Base-by-base conservation (phyloP, 495 filamentous ascomycete genomes). In the Stereocaulon alpinum region DNA sequence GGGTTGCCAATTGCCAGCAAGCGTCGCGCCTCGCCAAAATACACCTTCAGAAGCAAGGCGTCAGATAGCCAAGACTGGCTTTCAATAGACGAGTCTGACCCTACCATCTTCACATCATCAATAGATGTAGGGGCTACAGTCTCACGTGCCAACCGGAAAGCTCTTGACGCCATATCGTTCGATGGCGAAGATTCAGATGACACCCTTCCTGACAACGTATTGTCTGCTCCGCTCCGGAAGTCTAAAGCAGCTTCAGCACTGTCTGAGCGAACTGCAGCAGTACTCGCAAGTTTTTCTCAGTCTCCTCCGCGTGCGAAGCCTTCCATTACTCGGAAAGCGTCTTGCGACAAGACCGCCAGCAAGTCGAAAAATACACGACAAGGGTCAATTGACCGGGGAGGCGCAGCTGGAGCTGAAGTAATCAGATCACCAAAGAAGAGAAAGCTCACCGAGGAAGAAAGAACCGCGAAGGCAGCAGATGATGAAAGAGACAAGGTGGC, bases 51-150 rank as follows among this genome's bases (percentile, higher is more conserved):
- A 32, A 18, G 34, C 22, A 42, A 50, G 40, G 37, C n/a, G 10
- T 10, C 32, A 41, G 49, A 18, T 10, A 18, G 15, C 12, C 1
- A 37, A 34, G 49, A 51, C 17, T 52, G 58, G 58, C 9, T n/a
- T 5, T 4, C 15, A 40, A 11, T 55, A n/a, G 66, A 73, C 30
- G 73, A 76, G 17, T 76, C 72, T 0, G 80, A 83, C 67, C 77
- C 80, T 2, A 78, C 82, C 59, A 58, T 77, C 6, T 78, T 80
- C 64, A 80, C 78, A 0, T 83, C 80, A 17, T 79, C 79, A 17
- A 69, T 69, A 1, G 71, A 69, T 7, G 63, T 68, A 43, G 49
- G 29, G 17, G 30, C 34, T 2, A 34, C 50, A 40, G n/a, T 32
- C 48, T 67, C 55, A n/a, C 40, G 55, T 34, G 27, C 62, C 17